phyloP scores from a whole-genome alignment of 73 alveolate genomes.

The Tetrahymena malaccensis region DNA sequence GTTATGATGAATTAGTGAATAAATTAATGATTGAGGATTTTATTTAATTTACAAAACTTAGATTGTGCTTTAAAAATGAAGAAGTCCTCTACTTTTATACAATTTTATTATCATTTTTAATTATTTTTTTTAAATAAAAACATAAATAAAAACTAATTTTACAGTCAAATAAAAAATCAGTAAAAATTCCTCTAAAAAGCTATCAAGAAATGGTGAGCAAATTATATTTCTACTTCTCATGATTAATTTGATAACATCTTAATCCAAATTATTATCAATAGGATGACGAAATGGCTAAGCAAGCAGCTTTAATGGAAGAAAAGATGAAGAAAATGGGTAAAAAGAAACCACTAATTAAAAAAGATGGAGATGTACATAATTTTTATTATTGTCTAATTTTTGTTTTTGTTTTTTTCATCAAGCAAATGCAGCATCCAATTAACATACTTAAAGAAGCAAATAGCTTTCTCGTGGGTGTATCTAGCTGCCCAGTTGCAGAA shows the following conservation, averaged over 20 bases:
- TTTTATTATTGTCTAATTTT: not conserved
- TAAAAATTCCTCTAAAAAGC: not conserved
- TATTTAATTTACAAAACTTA: not conserved
- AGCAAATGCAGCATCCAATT: not conserved
- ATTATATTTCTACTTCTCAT: not conserved
- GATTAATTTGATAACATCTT: not conserved
- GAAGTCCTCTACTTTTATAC: not conserved
- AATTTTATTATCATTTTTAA: not conserved
- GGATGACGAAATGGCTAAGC: slow-evolving; percentile 1
- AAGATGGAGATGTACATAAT: not conserved
- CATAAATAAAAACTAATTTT: not conserved
- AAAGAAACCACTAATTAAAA: not conserved
- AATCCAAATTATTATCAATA: not conserved
- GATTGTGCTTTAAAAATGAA: not conserved
- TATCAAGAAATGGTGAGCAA: not conserved
- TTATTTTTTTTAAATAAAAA: not conserved
- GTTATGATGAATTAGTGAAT: not conserved
- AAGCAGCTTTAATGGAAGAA: not conserved
- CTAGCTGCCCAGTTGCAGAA: not conserved
- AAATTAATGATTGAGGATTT: not conserved
- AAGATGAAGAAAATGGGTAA: not conserved
- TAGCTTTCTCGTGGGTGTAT: not conserved
- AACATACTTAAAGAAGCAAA: not conserved
- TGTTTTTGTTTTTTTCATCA: not conserved
- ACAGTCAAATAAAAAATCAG: not conserved